A percentile compares a stretch with the other conserved stretches of the same genome.
These are phyloP conservation scores for Mycosphaerella arachidis DNA, from an alignment of 2,329 filamentous ascomycete species.

Conservation along the genomic window DNA sequence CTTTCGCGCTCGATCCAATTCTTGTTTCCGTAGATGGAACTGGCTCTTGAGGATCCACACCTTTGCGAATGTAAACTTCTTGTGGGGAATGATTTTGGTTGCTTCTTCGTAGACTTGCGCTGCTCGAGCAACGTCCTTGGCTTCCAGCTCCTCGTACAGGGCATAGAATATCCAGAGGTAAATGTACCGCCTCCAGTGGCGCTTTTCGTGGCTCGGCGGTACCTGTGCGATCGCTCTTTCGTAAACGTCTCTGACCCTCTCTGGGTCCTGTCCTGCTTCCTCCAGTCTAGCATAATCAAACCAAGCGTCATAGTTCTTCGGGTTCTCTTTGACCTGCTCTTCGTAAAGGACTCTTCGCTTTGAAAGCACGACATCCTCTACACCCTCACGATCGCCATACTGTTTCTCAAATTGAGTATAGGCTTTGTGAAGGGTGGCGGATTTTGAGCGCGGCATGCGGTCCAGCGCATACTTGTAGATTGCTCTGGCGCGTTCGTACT, in stretches of 20 bases:
- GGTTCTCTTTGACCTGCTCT: constrained; percentile 86
- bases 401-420: constrained; percentile 99
- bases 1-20: constrained; percentile 77
- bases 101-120: constrained; percentile 89
- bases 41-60: constrained; percentile 91
- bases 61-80: constrained; percentile 96
- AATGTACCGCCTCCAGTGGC: constrained; percentile 95
- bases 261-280: constrained; percentile 75
- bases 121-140: constrained; percentile 71
- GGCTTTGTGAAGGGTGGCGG: constrained; percentile 78
- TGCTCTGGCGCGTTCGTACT: constrained; percentile 85
- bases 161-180: constrained; percentile 99
- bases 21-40: constrained; percentile 83
- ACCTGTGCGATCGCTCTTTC: constrained; percentile 94
- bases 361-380: constrained; percentile 92
- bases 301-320: constrained; percentile 96
- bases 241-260: constrained; percentile 86
- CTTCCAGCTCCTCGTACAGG: constrained; percentile 86
- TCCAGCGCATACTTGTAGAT: constrained; percentile 98
- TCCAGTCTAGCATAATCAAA: constrained; percentile 92
- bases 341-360: constrained; percentile 93
- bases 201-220: constrained; percentile 90
- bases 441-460: constrained; percentile 81
- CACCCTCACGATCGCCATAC: constrained; percentile 85
- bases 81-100: constrained; percentile 83